Conservation (phyloP, 1,284 basidiomycete species). For the Lignosus rhinocerotis region DNA sequence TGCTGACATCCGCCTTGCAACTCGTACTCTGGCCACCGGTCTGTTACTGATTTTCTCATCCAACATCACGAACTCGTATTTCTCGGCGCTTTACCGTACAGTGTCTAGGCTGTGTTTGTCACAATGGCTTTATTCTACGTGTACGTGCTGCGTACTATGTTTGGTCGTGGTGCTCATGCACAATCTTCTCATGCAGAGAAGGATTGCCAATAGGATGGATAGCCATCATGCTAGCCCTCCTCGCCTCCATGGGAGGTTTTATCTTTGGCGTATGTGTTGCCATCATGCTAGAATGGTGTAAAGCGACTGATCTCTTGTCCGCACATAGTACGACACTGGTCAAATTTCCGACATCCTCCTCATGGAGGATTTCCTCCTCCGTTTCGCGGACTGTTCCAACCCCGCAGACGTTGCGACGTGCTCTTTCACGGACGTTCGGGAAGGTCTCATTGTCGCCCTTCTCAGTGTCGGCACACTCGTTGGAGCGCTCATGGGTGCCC, state of each 20-base stretch:
- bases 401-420: constrained; percentile 45
- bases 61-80: neutral
- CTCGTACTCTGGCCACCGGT: neutral
- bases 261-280: constrained; percentile 55
- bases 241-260: constrained; percentile 81
- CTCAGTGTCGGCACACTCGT: constrained; percentile 66
- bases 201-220: constrained; percentile 56
- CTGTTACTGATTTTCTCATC: no score
- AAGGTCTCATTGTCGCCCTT: constrained; percentile 69
- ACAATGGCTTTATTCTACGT: constrained; percentile 24
- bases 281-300: neutral
- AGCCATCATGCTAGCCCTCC: constrained; percentile 64
- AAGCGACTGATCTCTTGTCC: neutral
- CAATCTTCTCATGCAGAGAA: constrained; percentile 24
- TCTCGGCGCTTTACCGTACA: neutral
- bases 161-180: neutral
- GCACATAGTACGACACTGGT: constrained; percentile 64
- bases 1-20: neutral
- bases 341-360: constrained; percentile 78
- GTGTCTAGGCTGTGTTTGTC: neutral
- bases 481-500: constrained; percentile 62
- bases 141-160: constrained; percentile 3
- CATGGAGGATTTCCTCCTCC: constrained; percentile 71
- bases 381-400: constrained; percentile 56
- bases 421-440: constrained; percentile 51